Evolutionary conservation across 352 stramenopile species (phyloP), one percentile per base, ranked within the genome.

Genomic region (Phytophthora pini): DNA sequence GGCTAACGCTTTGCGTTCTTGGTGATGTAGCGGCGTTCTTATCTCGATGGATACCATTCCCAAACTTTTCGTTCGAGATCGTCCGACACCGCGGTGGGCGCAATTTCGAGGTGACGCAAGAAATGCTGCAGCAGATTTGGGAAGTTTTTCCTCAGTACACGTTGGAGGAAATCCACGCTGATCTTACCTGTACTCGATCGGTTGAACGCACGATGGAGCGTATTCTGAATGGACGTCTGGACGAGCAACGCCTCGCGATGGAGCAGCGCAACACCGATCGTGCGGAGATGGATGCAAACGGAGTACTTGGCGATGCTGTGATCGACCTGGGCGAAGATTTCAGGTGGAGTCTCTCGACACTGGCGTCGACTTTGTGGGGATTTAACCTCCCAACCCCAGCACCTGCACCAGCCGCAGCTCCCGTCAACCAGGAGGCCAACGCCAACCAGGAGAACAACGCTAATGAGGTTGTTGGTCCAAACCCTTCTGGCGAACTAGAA

Each of bases 91-190:
- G 68, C 1, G 45, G 17, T 43, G 40, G 32, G 3, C 63, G 59
- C 31, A 77, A 76, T 13, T 80, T 88, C 7, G 72, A 70, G n/a
- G 82, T 89, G 59, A 91, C 73, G 0, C 77, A 82, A 0, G 82
- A 88, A 56, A 93, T 91, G 80, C 24, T 90, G 11, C 82, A 89
- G 45, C 84, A 86, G 32, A 85, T 93, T 11, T 87, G 75, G 61
- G 82, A 93, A 24, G 73, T 93, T 11, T 93, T 93, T 32, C 84
- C 84, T 2, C 84, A 93, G 49, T 89, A 87, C 60, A 80, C 76
- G 0, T 54, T 76, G 0, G 80, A 91, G 38, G 74, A 82, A 10
- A 80, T 93, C 51, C 75, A 66, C 8, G 70, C 63, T 4, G 84
- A 93, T 59, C 64, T 93, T 15, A 58, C 56, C 46, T 69, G 61